These are phyloP conservation scores for Boletus barrowsii DNA, from an alignment of 768 basidiomycete genomes.

Conservation along the genomic window DNA sequence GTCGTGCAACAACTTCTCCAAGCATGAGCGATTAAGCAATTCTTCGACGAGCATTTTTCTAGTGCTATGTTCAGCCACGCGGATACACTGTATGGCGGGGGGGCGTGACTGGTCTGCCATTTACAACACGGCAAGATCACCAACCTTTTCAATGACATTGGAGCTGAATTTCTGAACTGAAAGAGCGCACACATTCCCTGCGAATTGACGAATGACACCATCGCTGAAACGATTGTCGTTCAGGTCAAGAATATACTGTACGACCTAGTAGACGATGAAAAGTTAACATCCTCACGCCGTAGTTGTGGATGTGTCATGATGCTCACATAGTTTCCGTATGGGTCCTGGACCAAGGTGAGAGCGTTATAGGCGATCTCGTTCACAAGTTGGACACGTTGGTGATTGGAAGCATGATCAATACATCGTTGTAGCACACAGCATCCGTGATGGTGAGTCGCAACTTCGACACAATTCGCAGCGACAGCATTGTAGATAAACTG, in stretches of 20 bases:
- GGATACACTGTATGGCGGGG: constrained; percentile 55
- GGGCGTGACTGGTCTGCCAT: background rate
- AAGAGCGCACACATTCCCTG: constrained; percentile 94
- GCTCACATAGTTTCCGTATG: constrained; percentile 87
- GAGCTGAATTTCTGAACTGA: constrained; percentile 99
- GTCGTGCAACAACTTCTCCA: constrained; percentile 94
- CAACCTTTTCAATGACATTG: constrained; percentile 95
- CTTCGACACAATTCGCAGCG: constrained; percentile 97
- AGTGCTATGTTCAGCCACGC: constrained; percentile 93
- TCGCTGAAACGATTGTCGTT: constrained; percentile 99
- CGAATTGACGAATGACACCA: constrained; percentile 94
- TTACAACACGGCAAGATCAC: constrained; percentile 1
- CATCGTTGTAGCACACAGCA: constrained; percentile 98
- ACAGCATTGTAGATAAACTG: constrained; percentile 99
- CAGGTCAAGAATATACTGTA: constrained; percentile 97
- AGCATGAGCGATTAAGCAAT: constrained; percentile 85
- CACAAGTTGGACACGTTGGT: constrained; percentile 92
- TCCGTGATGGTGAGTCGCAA: constrained; percentile 96
- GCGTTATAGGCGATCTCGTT: constrained; percentile 99
- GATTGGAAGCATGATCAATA: constrained; percentile 96
- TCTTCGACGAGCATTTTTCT: constrained; percentile 95
- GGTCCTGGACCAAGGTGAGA: constrained; percentile 95
- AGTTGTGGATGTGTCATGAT: background rate
- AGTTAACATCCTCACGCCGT: background rate
- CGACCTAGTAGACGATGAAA: constrained; percentile 53